Percentiles rank a stretch among this genome's conserved stretches.
phyloP scores from a whole-genome alignment of 805 yeast species.

The Saccharomycopsis sp. region DNA sequence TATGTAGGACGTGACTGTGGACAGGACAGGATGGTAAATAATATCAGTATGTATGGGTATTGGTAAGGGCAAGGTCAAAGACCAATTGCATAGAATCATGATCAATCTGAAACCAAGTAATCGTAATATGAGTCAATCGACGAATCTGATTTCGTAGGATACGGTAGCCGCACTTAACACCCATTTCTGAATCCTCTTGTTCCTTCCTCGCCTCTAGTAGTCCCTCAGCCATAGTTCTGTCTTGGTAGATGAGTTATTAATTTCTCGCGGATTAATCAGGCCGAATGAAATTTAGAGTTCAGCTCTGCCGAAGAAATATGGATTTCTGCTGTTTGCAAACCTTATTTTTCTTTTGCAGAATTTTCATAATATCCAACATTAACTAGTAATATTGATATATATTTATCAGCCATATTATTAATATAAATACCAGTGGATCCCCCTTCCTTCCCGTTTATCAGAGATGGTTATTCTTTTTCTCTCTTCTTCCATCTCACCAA shows the following conservation, averaged over 20 bases:
- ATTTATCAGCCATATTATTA: neutral
- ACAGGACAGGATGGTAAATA: too few relatives aligned
- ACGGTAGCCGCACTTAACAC: neutral
- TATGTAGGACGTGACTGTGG: neutral
- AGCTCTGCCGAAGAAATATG: neutral
- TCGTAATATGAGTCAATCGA: neutral
- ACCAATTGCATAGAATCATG: too few relatives aligned
- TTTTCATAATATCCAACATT: neutral
- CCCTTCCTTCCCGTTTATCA: neutral
- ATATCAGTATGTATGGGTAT: too few relatives aligned
- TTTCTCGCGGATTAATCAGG: constrained; percentile 3
- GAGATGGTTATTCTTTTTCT: neutral
- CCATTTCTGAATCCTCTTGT: neutral
- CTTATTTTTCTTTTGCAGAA: neutral
- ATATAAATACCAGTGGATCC: neutral
- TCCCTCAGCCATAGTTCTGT: neutral
- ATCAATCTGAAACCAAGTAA: too few relatives aligned
- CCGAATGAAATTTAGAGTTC: neutral
- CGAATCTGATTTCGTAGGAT: neutral
- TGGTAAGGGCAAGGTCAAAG: neutral
- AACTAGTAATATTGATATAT: neutral
- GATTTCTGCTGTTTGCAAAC: neutral
- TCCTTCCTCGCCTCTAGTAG: neutral
- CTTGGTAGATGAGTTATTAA: neutral
- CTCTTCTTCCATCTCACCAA: neutral